phyloP scores from a whole-genome alignment of 495 filamentous ascomycete genomes.

The Cetradonia linearis region DNA sequence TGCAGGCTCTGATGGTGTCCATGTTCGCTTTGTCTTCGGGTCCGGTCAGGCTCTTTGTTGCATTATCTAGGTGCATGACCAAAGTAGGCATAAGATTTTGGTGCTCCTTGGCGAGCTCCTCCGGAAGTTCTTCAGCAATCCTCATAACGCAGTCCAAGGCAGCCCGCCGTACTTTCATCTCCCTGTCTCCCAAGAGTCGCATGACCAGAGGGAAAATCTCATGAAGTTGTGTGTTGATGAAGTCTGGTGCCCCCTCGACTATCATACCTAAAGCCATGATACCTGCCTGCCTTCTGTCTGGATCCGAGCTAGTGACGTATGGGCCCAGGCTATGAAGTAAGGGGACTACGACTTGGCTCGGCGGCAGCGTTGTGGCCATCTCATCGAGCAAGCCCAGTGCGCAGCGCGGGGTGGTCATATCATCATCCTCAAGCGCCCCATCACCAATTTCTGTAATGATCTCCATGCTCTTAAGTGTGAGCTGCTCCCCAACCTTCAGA shows the following conservation, averaged over 20 bases:
- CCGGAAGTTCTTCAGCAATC: constrained; percentile 83
- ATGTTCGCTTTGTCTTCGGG: constrained; percentile 49
- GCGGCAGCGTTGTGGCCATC: constrained; percentile 75
- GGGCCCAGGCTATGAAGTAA: constrained; percentile 72
- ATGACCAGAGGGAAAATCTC: constrained; percentile 79
- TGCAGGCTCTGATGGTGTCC: constrained; percentile 78
- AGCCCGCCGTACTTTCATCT: constrained; percentile 72
- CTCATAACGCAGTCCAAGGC: constrained; percentile 77
- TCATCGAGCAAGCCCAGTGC: constrained; percentile 82
- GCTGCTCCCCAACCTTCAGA: constrained; percentile 68
- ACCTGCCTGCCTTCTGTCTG: constrained; percentile 76
- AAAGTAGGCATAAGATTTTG: constrained; percentile 70
- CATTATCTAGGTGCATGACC: constrained; percentile 77
- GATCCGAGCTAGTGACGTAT: constrained; percentile 61
- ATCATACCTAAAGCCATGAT: constrained; percentile 87
- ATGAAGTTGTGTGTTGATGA: constrained; percentile 80
- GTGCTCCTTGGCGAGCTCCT: constrained; percentile 77
- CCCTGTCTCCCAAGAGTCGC: constrained; percentile 71
- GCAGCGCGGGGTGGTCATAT: constrained; percentile 78
- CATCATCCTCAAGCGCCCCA: constrained; percentile 61
- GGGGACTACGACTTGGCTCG: constrained; percentile 89
- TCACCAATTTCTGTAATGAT: constrained; percentile 82
- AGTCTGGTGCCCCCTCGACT: constrained; percentile 94
- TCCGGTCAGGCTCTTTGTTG: constrained; percentile 56
- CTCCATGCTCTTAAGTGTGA: constrained; percentile 74